Evolutionary conservation across 169 alveolate species (phyloP), one percentile per base, ranked within the genome.

Genomic region (Miamiensis avidus): DNA sequence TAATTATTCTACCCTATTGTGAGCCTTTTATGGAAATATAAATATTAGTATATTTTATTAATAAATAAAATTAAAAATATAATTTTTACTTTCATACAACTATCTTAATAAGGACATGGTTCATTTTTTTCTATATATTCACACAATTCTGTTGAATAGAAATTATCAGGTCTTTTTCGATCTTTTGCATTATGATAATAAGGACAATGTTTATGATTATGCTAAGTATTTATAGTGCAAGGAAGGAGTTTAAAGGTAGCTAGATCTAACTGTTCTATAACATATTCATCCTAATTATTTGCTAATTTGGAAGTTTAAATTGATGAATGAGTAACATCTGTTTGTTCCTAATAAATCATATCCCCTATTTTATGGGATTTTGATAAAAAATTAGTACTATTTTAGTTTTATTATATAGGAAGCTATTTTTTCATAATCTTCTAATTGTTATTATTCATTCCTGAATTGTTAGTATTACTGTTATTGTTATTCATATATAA

Each of bases 1-100:
- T 25, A 93, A 86, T 73, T 91, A 88, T 84, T 93, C 97, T 0
- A 93, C 97, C 33, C 93, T 85, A 74, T 87, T 93, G 79, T 93
- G 97, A 0, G 95, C 79, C 65, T 86, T 81, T 49, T 49, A 49
- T 11, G 20, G 20, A 11, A 49, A 49, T 49, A 49, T 11, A 11
- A 49, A 49, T 11, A 49, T 49, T 11, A 49, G 20, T 11, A 49
- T 11, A 49, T 11, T 11, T 49, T 49, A 11, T 11, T 11, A 49
- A 49, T 49, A 11, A 49, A 11, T 11, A 49, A 49, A 49, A 49
- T 11, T 49, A 20, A 49, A 49, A 49, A 4, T 11, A 49, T 11
- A 11, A 4, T 49, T 11, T 49, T 49, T 49, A 49, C 69, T 49
- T 49, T 49, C 4, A 20, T 4, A 20, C 69, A 49, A 49, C 20